phyloP scores from a whole-genome alignment of 148 eudicot species.

The Nyssa sinensis region DNA sequence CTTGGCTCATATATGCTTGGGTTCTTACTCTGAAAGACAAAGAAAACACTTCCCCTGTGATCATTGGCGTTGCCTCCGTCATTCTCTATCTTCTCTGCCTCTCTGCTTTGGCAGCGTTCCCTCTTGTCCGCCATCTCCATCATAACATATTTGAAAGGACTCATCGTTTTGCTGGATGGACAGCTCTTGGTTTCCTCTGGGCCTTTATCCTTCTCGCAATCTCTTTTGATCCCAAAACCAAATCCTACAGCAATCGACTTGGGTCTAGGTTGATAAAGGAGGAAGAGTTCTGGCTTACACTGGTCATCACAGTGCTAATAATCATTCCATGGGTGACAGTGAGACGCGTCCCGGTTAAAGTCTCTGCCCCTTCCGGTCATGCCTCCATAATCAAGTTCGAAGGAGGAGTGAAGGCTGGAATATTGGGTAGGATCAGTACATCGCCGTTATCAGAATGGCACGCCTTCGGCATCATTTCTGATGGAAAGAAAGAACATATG shows the following conservation, averaged over 20 bases:
- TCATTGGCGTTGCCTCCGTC: constrained; percentile 12
- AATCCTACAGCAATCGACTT: background rate
- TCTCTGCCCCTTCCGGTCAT: constrained; percentile 19
- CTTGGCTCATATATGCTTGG: constrained; percentile 20
- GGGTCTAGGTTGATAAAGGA: background rate
- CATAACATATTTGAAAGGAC: constrained; percentile 24
- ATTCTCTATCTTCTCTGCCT: constrained; percentile 15
- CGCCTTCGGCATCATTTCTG: constrained; percentile 27
- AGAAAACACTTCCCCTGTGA: constrained; percentile 6
- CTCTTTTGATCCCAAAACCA: constrained; percentile 17
- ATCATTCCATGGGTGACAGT: constrained; percentile 20
- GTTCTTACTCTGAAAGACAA: constrained; percentile 6
- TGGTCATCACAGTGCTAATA: constrained; percentile 4
- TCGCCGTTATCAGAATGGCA: constrained; percentile 27
- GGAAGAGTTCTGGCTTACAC: constrained; percentile 15
- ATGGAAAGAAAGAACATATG: constrained; percentile 18
- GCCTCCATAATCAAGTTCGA: constrained; percentile 24
- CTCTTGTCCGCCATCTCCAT: constrained; percentile 25
- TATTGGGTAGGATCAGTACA: constrained; percentile 20
- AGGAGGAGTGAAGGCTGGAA: constrained; percentile 16
- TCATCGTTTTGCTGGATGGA: constrained; percentile 25
- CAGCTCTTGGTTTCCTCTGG: constrained; percentile 15
- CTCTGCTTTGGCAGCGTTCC: constrained; percentile 17
- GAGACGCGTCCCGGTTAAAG: constrained; percentile 17
- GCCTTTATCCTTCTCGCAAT: constrained; percentile 14